Base-by-base conservation (phyloP, 306 rosid species). In the Pyrus communis region DNA sequence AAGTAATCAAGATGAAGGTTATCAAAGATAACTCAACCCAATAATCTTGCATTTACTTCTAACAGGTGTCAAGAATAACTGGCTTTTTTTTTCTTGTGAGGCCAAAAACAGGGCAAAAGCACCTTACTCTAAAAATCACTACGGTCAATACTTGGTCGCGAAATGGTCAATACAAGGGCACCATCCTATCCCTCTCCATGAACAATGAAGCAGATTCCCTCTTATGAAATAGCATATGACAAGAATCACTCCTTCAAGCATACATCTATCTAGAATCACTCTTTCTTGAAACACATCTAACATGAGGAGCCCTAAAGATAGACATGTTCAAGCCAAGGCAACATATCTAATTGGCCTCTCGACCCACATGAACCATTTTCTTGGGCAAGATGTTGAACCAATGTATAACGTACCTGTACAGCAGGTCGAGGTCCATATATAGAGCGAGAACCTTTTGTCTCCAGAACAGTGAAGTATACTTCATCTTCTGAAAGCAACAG, bases 401-500 rank as follows among this genome's bases (percentile, higher is more conserved):
- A 62, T 74, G 55, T 69, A 77, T 74, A 85, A 74, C 67, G 55
- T 87, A 96, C 99, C 96, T 92, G 97, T 70, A 64, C 77, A 80
- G 93, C 80, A 68, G 93, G 84, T 82, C 98, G 87, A 79, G 99
- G 97, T 74, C 98, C 91, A 79, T 92, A 96, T 62, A 89, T 43
- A 79, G 88, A 83, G 75, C 83, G 84, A 43, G 86, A 81, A 69
- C 96, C 99, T 85, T 82, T 96, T 31, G 91, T 88, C 86, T 92
- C 96, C 63, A 85, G 86, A 70, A 88, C 88, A 60, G 88, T 87
- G 84, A 96, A 92, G 89, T 96, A 96, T 70, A 93, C 71, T 81
- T 92, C 98, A 70, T 96, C 99, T 85, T 85, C 87, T 51, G 98
- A 91, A 75, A 96, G 86, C 88, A 92, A 86, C 58, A 89, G 82